These are phyloP conservation scores for Entomortierella beljakovae DNA, from an alignment of 192 early-diverging fungal genomes.

Conservation along the genomic window DNA sequence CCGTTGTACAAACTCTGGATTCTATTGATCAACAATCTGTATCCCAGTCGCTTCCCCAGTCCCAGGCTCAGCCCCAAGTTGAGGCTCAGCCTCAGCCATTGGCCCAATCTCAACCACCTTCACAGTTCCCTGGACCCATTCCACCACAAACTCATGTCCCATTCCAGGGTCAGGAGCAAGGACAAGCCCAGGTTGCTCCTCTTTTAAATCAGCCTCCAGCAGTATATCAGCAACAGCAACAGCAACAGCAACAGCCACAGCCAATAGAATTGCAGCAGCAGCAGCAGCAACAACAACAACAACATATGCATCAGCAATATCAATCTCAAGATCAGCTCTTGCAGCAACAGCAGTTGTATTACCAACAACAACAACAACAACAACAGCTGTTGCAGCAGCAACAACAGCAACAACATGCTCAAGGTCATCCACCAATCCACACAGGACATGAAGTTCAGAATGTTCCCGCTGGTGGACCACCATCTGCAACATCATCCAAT, in stretches of 20 bases:
- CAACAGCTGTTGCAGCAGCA: background rate
- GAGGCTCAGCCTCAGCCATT: background rate
- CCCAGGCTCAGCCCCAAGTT: constrained; percentile 2
- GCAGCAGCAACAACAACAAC: constrained; percentile 33
- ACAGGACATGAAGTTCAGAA: constrained; percentile 17
- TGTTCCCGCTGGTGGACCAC: constrained; percentile 1
- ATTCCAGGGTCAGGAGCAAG: background rate
- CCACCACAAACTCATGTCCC: background rate
- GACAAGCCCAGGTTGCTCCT: constrained; percentile 1
- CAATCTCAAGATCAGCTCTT: constrained; percentile 6
- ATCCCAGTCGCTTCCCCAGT: background rate
- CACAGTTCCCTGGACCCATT: background rate
- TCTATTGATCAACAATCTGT: background rate
- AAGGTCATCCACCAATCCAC: constrained; percentile 14
- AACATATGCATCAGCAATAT: constrained; percentile 14
- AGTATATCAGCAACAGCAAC: constrained; percentile 8
- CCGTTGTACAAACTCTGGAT: background rate
- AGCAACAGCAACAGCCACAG: constrained; percentile 18
- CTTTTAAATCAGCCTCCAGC: background rate
- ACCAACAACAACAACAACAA: constrained; percentile 8
- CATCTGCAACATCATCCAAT: constrained; percentile 19
- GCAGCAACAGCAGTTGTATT: constrained; percentile 9
- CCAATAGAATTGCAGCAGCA: constrained; percentile 13
- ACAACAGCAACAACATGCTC: constrained; percentile 27
- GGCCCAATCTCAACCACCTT: background rate